Evolutionary conservation across 768 basidiomycete species (phyloP), one percentile per base, ranked within the genome.

Genomic region (Russula foetens): DNA sequence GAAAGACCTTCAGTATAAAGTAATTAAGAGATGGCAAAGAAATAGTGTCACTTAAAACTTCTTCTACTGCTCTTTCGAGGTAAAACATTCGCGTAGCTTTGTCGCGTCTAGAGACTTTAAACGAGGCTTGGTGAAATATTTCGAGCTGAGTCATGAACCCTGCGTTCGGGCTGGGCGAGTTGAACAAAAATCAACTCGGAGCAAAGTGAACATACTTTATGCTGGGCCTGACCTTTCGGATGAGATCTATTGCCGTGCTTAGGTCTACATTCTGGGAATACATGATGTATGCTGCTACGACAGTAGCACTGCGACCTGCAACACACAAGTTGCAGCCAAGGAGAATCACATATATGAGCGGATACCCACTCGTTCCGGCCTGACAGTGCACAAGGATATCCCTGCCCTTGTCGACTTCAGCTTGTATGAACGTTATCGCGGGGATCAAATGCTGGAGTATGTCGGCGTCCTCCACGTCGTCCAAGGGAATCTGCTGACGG

Each of bases 211-310:
- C 88, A 65, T 68, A 95, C 92, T 88, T 82, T 17, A 89, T 77
- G 55, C 76, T 73, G 0, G 91, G 88, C 11, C 94, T 80, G 21
- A 78, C 81, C 58, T 79, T 73, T 57, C 77, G 77, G 62, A 96
- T 85, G 63, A 88, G 74, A 24, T 84, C 80, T 14, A 97, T 72
- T 6, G 94, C 92, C 23, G 77, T 73, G 12, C 80, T 74, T 0
- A 80, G 75, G 60, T 85, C 81, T 2, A 84, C 49, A 17, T 83
- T 77, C 63, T 78, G 76, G 4, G 81, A 80, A 67, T 87, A 82
- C 90, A 97, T 95, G 47, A 97, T 75, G 68, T 92, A 97, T 4
- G 93, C 94, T 2, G 91, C 85, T 7, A 89, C 86, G 49, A 96
- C 84, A 2, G 90, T 88, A 7, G 86, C 84, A 64, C 91, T 93